Percentiles rank a stretch among this genome's conserved stretches.
Evolutionary conservation across 192 early-diverging fungal genomes (phyloP).

Genomic region (Cetraspora pellucida): DNA sequence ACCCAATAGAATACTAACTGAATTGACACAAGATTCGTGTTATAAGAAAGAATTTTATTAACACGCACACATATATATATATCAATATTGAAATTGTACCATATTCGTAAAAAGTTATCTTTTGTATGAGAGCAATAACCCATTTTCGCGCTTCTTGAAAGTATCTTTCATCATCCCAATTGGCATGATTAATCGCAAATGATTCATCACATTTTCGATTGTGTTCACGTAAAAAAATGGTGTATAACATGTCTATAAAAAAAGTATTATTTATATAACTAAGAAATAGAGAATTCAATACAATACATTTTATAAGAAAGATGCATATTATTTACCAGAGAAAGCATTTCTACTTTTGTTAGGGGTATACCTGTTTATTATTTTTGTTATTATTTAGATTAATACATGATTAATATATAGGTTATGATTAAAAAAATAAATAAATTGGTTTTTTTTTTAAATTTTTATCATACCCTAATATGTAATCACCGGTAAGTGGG

Average conservation of each 20-base stretch:
- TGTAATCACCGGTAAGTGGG: too few relatives aligned
- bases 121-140: slow-evolving; percentile 2
- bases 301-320: too few relatives aligned
- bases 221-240: slow-evolving; percentile 9
- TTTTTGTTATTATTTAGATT: too few relatives aligned
- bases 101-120: slow-evolving; percentile 8
- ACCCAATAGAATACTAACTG: neutral
- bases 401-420: too few relatives aligned
- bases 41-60: neutral
- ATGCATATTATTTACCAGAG: neutral
- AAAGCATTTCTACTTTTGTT: too few relatives aligned
- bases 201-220: slow-evolving; percentile 5
- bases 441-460: too few relatives aligned
- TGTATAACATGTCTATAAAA: neutral
- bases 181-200: neutral
- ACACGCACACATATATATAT: too few relatives aligned
- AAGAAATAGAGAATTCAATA: too few relatives aligned
- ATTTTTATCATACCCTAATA: too few relatives aligned
- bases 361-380: too few relatives aligned
- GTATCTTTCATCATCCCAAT: slow-evolving; percentile 6
- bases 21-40: neutral
- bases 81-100: too few relatives aligned
- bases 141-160: slow-evolving; percentile 15
- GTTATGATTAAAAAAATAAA: too few relatives aligned
- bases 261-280: neutral